These are phyloP conservation scores for Colletotrichum horii DNA, from an alignment of 2,329 filamentous ascomycete species.

Conservation along the genomic window DNA sequence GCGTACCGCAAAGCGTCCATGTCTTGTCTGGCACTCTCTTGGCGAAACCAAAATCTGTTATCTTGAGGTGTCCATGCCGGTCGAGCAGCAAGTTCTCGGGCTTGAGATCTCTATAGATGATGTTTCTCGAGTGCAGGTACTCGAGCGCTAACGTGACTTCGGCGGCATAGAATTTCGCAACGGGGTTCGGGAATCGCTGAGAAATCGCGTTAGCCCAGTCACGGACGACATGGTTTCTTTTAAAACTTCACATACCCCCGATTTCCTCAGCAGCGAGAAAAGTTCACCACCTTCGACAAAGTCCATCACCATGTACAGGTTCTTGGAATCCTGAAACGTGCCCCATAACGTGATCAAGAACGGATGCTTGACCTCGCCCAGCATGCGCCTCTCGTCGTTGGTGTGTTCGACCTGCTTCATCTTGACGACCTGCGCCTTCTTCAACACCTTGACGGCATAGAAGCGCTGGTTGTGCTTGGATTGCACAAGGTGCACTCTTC, in stretches of 20 bases:
- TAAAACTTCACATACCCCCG: conserved; percentile 65
- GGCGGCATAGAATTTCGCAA: conserved; percentile 98
- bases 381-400: conserved; percentile 95
- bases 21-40: conserved; percentile 99
- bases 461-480: conserved; percentile 98
- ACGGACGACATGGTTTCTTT: neutral
- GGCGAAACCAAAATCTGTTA: conserved; percentile 98
- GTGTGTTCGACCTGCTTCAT: conserved; percentile 99
- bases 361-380: conserved; percentile 95
- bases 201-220: conserved; percentile 23
- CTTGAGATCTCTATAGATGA: conserved; percentile 98
- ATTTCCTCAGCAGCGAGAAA: conserved; percentile 94
- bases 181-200: conserved; percentile 97
- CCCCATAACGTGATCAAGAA: conserved; percentile 98
- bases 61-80: conserved; percentile 92
- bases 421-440: conserved; percentile 98
- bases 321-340: conserved; percentile 94
- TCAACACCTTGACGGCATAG: conserved; percentile 98
- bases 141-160: conserved; percentile 96
- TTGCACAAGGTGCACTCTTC: conserved; percentile 93
- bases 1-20: conserved; percentile 97
- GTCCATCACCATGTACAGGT: conserved; percentile 99
- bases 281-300: conserved; percentile 98
- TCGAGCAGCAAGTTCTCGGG: conserved; percentile 93
- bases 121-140: conserved; percentile 92